A percentile compares a stretch with the other conserved stretches of the same genome.
Conservation (phyloP, 352 stramenopile genomes). For the Blastocystis hominis region DNA sequence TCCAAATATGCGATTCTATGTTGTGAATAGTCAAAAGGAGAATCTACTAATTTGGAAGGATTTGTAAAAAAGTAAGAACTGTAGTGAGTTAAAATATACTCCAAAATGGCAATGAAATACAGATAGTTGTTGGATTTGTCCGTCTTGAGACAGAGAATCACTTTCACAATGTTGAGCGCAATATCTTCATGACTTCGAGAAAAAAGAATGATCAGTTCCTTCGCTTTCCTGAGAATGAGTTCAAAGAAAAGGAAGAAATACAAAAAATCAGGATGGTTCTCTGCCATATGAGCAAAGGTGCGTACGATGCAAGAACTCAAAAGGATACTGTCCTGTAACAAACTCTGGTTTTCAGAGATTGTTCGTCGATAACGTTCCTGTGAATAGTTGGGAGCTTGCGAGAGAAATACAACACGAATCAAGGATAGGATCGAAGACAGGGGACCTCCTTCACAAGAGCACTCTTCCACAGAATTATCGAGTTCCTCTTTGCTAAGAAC, state of each 20-base stretch:
- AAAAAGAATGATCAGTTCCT: neutral
- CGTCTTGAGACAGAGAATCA: neutral
- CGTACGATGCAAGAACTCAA: neutral
- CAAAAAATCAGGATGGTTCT: slow-evolving; percentile 34
- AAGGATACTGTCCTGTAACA: neutral
- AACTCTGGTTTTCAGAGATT: neutral
- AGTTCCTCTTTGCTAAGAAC: neutral
- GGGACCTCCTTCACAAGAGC: neutral
- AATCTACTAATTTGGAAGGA: neutral
- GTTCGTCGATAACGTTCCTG: neutral
- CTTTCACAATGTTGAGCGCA: neutral
- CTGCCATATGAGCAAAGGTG: slow-evolving; percentile 22
- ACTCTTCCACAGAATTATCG: neutral
- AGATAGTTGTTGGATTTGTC: slow-evolving; percentile 7
- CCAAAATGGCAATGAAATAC: neutral
- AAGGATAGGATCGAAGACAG: neutral
- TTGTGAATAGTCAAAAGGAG: neutral
- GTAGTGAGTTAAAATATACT: neutral
- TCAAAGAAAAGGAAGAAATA: neutral
- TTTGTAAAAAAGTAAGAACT: neutral
- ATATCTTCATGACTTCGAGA: neutral
- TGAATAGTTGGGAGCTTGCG: neutral
- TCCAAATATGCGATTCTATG: neutral
- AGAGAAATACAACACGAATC: slow-evolving; percentile 14
- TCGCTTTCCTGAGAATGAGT: slow-evolving; percentile 3